Percentiles rank a stretch among this genome's conserved stretches.
phyloP scores from a whole-genome alignment of 345 rosid genomes.

The Bruguiera sexangula region DNA sequence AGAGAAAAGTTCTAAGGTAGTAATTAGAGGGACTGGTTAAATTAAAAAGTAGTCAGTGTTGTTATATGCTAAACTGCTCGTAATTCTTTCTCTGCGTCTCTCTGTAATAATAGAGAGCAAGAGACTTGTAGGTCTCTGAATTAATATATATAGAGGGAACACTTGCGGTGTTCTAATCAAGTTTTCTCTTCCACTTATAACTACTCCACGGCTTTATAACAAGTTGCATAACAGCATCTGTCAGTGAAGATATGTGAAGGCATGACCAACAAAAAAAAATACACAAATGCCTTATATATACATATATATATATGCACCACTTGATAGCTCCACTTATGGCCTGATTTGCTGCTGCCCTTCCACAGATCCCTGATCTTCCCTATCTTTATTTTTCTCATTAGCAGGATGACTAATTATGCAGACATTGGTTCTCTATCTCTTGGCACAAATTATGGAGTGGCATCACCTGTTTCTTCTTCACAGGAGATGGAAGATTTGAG shows the following conservation, averaged over 20 bases:
- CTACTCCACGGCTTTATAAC: slow-evolving; percentile 33
- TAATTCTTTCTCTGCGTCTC: slow-evolving; percentile 17
- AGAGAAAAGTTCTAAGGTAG: no score
- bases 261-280: slow-evolving; percentile 23
- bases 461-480: slow-evolving; percentile 19
- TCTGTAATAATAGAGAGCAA: no score
- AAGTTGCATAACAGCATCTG: slow-evolving; percentile 48
- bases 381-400: background rate
- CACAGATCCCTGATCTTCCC: slow-evolving; percentile 7
- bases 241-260: slow-evolving; percentile 36
- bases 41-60: no score
- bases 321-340: slow-evolving; percentile 14
- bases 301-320: slow-evolving; percentile 15
- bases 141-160: background rate
- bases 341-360: slow-evolving; percentile 8
- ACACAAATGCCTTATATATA: slow-evolving; percentile 2
- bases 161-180: background rate
- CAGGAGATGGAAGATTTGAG: slow-evolving; percentile 27
- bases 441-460: slow-evolving; percentile 21
- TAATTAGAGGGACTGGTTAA: no score
- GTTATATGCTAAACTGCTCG: background rate
- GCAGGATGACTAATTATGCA: slow-evolving; percentile 31
- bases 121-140: background rate
- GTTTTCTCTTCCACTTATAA: background rate
- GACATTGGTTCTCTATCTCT: slow-evolving; percentile 54